Conservation (phyloP, 805 yeast species). For the Suhomyces canberraensis region DNA sequence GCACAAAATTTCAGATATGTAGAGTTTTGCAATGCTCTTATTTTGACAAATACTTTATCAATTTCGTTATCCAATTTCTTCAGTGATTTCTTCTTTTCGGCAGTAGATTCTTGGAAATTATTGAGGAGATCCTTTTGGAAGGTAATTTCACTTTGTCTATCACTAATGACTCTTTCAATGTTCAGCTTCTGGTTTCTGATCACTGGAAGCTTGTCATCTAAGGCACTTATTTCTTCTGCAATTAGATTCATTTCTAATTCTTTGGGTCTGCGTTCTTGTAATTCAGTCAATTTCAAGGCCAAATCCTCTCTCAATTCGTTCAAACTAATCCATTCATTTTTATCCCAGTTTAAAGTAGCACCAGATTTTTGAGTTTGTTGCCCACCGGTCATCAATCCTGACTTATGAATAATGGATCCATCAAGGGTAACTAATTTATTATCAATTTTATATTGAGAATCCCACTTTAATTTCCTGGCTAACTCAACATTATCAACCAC, state of each 20-base stretch:
- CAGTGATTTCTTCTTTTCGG: constrained; percentile 13
- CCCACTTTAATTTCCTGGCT: constrained; percentile 77
- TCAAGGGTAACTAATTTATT: constrained; percentile 74
- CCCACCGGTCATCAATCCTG: constrained; percentile 95
- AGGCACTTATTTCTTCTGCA: constrained; percentile 50
- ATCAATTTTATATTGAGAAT: constrained; percentile 28
- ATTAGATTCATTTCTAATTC: constrained; percentile 55
- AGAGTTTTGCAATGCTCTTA: constrained; percentile 34
- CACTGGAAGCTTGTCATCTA: constrained; percentile 40
- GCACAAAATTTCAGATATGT: constrained; percentile 55
- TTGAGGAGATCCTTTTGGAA: constrained; percentile 36
- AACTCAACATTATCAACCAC: constrained; percentile 67
- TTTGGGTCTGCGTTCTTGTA: constrained; percentile 48
- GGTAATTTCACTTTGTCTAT: constrained; percentile 48
- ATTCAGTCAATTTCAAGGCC: constrained; percentile 48
- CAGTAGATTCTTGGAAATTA: constrained; percentile 19
- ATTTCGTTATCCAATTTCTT: constrained; percentile 19
- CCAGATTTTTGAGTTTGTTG: constrained; percentile 45
- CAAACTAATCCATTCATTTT: constrained; percentile 57
- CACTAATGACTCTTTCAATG: constrained; percentile 42
- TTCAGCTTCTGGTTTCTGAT: constrained; percentile 45
- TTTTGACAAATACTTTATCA: constrained; percentile 14
- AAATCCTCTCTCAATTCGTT: constrained; percentile 49
- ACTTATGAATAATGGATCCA: constrained; percentile 79
- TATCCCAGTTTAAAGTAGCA: constrained; percentile 60